Percentiles rank a stretch among this genome's conserved stretches.
Conservation (phyloP, 768 basidiomycete genomes). For the Asterophora parasitica region DNA sequence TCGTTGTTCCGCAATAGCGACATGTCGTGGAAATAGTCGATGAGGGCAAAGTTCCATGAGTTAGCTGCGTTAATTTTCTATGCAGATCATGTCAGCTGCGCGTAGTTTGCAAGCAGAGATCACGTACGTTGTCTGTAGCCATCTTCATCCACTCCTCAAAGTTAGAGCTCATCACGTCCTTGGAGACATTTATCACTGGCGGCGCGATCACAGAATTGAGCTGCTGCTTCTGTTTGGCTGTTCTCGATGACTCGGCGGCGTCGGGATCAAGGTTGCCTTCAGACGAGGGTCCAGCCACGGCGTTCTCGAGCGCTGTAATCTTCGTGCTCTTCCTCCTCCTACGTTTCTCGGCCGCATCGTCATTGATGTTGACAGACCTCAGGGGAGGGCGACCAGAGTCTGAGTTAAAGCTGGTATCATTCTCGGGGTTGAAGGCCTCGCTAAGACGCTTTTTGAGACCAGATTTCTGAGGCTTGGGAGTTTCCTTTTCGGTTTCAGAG, state of each 20-base stretch:
- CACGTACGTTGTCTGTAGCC: slow-evolving; percentile 93
- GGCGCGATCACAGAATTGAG: slow-evolving; percentile 58
- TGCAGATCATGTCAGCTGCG: slow-evolving; percentile 12
- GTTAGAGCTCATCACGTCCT: slow-evolving; percentile 87
- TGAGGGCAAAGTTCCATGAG: slow-evolving; percentile 96
- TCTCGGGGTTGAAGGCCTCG: slow-evolving; percentile 46
- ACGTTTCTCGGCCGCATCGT: slow-evolving; percentile 85
- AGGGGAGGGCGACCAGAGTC: slow-evolving; percentile 33
- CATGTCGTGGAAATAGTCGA: slow-evolving; percentile 99
- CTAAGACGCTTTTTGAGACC: slow-evolving; percentile 56
- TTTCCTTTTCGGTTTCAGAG: slow-evolving; percentile 33
- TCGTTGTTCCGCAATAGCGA: slow-evolving; percentile 87
- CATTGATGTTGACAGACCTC: slow-evolving; percentile 62
- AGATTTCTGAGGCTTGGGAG: slow-evolving; percentile 34
- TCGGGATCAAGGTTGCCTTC: slow-evolving; percentile 36
- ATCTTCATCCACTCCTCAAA: slow-evolving; percentile 99
- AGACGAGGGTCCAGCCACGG: slow-evolving; percentile 58
- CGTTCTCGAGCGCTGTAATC: slow-evolving; percentile 49
- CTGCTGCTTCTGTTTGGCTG: slow-evolving; percentile 56
- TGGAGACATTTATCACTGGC: slow-evolving; percentile 54
- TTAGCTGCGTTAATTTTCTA: slow-evolving; percentile 99
- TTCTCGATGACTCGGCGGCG: slow-evolving; percentile 38
- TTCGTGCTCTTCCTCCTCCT: slow-evolving; percentile 76
- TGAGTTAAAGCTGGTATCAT: slow-evolving; percentile 36
- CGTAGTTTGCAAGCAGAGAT: slow-evolving; percentile 6